These are phyloP conservation scores for Myxozyma udenii DNA, from an alignment of 805 yeast genomes.

Conservation along the genomic window DNA sequence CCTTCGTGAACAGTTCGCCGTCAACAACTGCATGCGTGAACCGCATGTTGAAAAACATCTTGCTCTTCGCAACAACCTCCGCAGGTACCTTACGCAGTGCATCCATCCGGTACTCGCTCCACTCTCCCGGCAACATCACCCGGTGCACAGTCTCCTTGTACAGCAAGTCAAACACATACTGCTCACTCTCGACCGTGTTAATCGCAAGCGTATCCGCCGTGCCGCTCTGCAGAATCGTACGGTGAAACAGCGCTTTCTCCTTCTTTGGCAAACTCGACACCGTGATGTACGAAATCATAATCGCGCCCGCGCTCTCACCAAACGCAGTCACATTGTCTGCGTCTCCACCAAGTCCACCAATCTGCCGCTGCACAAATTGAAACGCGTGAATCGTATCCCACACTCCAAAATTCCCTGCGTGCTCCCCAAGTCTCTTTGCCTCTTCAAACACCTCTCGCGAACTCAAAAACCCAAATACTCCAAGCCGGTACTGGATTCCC, in stretches of 20 bases:
- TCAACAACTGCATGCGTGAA: conserved; percentile 16
- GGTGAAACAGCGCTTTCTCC: conserved; percentile 7
- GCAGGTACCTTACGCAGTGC: conserved; percentile 10
- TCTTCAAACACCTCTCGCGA: conserved; percentile 42
- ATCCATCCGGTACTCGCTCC: conserved; percentile 1
- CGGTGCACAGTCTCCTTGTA: background rate
- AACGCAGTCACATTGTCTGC: conserved; percentile 42
- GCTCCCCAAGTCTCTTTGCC: conserved; percentile 28
- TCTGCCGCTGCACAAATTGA: conserved; percentile 45
- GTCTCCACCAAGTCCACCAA: conserved; percentile 45
- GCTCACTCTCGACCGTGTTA: conserved; percentile 11
- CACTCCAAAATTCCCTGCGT: conserved; percentile 40
- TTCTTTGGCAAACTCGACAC: conserved; percentile 3
- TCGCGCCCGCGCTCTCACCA: conserved; percentile 45
- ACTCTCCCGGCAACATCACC: background rate
- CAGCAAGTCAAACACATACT: conserved; percentile 11
- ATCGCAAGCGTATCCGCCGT: conserved; percentile 6
- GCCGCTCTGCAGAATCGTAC: conserved; percentile 19
- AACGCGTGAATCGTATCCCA: conserved; percentile 40
- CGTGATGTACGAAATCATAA: conserved; percentile 1
- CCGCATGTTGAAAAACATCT: conserved; percentile 1
- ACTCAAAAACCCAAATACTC: conserved; percentile 44
- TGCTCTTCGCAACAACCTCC: background rate
- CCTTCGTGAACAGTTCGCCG: conserved; percentile 8
- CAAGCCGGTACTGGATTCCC: conserved; percentile 42